Conservation (phyloP, 1,284 basidiomycete genomes). For the Neotropicomus parvogracilis region DNA sequence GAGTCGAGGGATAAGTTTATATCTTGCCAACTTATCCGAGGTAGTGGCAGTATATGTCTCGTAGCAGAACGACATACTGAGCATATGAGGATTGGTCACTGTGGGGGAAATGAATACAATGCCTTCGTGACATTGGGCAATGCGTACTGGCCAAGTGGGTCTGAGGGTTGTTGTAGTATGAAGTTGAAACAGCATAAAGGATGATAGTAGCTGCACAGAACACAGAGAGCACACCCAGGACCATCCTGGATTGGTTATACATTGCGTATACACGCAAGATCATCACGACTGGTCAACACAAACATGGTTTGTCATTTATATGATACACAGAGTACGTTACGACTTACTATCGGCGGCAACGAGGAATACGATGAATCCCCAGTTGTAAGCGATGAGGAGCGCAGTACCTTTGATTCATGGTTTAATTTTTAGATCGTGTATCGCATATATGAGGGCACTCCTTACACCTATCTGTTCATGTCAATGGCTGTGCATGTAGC, state of each 20-base stretch:
- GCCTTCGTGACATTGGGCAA: background rate
- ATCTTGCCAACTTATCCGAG: constrained; percentile 15
- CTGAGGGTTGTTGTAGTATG: constrained; percentile 13
- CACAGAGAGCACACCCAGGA: constrained; percentile 17
- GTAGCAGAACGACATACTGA: constrained; percentile 20
- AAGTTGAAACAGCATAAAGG: constrained; percentile 4
- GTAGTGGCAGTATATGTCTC: background rate
- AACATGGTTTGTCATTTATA: background rate
- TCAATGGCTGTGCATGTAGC: background rate
- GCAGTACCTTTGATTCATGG: constrained; percentile 9
- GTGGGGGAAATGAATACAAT: background rate
- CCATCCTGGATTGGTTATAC: constrained; percentile 18
- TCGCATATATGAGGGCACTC: background rate
- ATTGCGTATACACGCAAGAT: constrained; percentile 27
- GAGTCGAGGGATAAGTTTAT: constrained; percentile 16
- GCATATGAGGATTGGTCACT: constrained; percentile 16
- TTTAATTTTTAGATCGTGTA: background rate
- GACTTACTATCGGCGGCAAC: constrained; percentile 21
- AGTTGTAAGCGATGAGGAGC: background rate
- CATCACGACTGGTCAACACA: constrained; percentile 21
- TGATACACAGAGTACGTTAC: background rate
- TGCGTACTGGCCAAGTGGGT: constrained; percentile 14
- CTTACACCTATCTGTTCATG: constrained; percentile 19
- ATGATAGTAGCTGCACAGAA: constrained; percentile 11
- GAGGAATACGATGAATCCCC: constrained; percentile 17